Base-by-base conservation (phyloP, 257 asterid genomes). In the Apocynum venetum region DNA sequence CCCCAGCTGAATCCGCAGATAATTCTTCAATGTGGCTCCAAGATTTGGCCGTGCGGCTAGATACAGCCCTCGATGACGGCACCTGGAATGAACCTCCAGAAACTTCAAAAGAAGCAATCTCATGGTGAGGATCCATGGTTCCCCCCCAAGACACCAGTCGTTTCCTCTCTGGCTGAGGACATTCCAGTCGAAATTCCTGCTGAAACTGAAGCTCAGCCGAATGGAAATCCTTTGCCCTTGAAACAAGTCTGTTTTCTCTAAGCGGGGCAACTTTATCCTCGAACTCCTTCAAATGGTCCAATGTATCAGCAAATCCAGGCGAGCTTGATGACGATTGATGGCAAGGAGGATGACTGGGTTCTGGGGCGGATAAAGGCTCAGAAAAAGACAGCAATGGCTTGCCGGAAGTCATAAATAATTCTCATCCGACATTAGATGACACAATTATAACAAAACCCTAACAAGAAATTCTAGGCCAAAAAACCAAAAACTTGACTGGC, bases 81-180 rank as follows among this genome's bases (percentile, higher is more conserved):
- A 76, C 84, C 74, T 72, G 84, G 72, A 85, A 69, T 52, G 82
- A 78, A 75, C 82, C 83, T 64, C 85, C 85, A 57, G 94, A 91
- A 82, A 91, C 79, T 80, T 91, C 94, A 82, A 85, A 74, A 64
- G 90, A 69, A 66, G 86, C 83, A 80, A 73, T 71, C 74, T 81
- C 81, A 63, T 78, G 84, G 78, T 59, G 86, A 78, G 84, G 82
- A 85, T 93, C 98, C 91, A 88, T 82, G n/a, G 73, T 87, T 90
- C 97, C 96, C 71, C 98, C 96, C 98, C 98, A 90, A 76, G 98
- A 88, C 71, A 90, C 94, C 83, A 86, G 79, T 74, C 91, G 90
- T 82, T 81, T 87, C 77, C 92, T 88, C 88, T 82, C 89, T 63
- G 85, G 76, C 35, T 72, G 88, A 85, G 93, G 84, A 79, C 88